These are phyloP conservation scores for Cladophialophora carrionii DNA, from an alignment of 2,329 filamentous ascomycete genomes.

Conservation along the genomic window DNA sequence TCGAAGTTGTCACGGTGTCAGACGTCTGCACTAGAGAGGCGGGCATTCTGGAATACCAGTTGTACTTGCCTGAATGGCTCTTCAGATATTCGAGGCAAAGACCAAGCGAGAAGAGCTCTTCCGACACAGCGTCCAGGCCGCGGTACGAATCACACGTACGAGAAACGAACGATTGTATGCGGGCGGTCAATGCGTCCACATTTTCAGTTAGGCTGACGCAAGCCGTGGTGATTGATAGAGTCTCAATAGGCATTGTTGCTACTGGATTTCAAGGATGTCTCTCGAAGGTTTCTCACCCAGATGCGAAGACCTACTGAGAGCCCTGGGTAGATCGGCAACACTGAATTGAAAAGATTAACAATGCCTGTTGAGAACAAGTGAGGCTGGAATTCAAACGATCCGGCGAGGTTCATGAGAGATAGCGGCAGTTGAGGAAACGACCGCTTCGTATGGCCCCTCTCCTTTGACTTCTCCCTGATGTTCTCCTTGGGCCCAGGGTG, in stretches of 20 bases:
- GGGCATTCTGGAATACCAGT: not conserved
- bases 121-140: not conserved
- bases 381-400: not conserved
- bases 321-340: not conserved
- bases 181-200: not conserved
- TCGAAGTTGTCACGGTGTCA: not conserved
- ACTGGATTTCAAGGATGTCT: not conserved
- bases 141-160: not conserved
- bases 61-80: not conserved
- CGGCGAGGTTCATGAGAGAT: not conserved
- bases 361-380: not conserved
- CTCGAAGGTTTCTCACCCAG: not conserved
- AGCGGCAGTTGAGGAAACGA: not conserved
- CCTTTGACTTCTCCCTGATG: not conserved
- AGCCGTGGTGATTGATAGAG: not conserved
- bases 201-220: not conserved
- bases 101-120: not conserved
- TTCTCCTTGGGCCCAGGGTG: not conserved
- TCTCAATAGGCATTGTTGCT: not conserved
- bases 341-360: not conserved
- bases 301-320: not conserved
- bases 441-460: not conserved
- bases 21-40: not conserved
- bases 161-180: not conserved
- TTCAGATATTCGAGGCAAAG: not conserved